These are phyloP conservation scores for Jackrogersella minutella DNA, from an alignment of 495 filamentous ascomycete genomes.

Conservation along the genomic window DNA sequence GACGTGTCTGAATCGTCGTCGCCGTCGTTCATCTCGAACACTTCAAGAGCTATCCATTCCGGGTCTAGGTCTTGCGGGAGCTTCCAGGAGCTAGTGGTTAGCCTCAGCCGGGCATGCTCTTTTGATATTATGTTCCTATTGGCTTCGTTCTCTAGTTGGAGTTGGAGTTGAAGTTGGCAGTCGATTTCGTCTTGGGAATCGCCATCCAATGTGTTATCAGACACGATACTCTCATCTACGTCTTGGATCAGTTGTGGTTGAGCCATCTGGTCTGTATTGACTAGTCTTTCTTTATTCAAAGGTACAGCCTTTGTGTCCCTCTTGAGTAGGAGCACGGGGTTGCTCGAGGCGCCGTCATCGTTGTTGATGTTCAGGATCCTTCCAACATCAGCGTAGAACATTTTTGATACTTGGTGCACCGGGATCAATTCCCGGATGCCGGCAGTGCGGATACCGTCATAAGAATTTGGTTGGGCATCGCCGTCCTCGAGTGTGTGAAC, in stretches of 20 bases:
- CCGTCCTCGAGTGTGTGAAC: constrained; percentile 81
- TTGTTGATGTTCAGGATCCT: constrained; percentile 89
- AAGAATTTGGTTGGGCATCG: constrained; percentile 64
- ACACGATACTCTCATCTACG: constrained; percentile 17
- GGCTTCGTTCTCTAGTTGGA: constrained; percentile 58
- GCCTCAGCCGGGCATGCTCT: background rate
- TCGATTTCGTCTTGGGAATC: constrained; percentile 70
- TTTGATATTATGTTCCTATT: background rate
- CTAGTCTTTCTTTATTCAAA: constrained; percentile 55
- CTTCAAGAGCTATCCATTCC: constrained; percentile 95
- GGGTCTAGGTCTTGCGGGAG: constrained; percentile 84
- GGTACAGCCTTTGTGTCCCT: constrained; percentile 79
- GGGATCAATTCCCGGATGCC: constrained; percentile 87
- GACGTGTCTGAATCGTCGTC: constrained; percentile 34
- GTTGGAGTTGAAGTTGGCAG: constrained; percentile 71
- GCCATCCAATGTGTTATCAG: constrained; percentile 17
- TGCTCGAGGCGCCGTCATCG: constrained; percentile 77
- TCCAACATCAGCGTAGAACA: constrained; percentile 97
- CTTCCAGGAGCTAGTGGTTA: constrained; percentile 58
- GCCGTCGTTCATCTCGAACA: constrained; percentile 72
- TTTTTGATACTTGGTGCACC: constrained; percentile 90
- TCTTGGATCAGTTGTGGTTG: constrained; percentile 20
- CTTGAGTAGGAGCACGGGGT: constrained; percentile 86
- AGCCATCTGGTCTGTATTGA: background rate
- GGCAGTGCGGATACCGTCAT: constrained; percentile 74